Base-by-base conservation (phyloP, 192 early-diverging fungal species). In the Linnemannia exigua region DNA sequence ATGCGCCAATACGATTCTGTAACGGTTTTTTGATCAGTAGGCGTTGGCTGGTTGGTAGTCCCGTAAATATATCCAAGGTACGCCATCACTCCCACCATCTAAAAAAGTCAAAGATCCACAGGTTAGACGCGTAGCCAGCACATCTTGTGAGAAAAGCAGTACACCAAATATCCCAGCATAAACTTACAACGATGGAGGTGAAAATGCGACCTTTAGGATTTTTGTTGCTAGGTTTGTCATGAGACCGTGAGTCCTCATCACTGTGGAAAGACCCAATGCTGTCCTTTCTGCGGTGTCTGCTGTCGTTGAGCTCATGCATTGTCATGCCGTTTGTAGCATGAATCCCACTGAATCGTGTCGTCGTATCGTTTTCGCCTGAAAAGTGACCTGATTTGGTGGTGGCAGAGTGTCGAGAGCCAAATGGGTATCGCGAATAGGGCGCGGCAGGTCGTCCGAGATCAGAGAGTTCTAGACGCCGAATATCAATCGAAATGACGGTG, bases 401-500 rank as follows among this genome's bases (percentile, higher is more conserved):
- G 2, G 68, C 6, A 19, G 61, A 44, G 63, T 86, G 84, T 35
- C 77, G 74, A 37, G 77, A 52, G 5, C 79, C 63, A 54, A 86
- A 86, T 7, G 77, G 78, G 44, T 80, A 77, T 5, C 84, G 77
- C 28, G 75, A 51, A 25, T 79, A 80, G 1, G 77, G 78, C 2
- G 38, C 69, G 46, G 70, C 61, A 1, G 84, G 75, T 0, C 84
- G 84, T 19, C 74, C 36, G 4, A 86, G 75, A 61, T 86, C 84
- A 5, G 78, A 86, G 1, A 86, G 66, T 33, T 96, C 95, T 31
- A 95, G 83, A 38, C 95, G 90, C n/a, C 93, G 91, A 70, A 96
- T 93, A 91, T 96, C 95, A 70, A 96, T 95, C 2, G 96, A 94
- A n/a, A 96, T 85, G 47, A 95, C 93, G 1, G 95, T 93, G 41